Base-by-base conservation (phyloP, 257 asterid species). In the Solanum paucissectum region DNA sequence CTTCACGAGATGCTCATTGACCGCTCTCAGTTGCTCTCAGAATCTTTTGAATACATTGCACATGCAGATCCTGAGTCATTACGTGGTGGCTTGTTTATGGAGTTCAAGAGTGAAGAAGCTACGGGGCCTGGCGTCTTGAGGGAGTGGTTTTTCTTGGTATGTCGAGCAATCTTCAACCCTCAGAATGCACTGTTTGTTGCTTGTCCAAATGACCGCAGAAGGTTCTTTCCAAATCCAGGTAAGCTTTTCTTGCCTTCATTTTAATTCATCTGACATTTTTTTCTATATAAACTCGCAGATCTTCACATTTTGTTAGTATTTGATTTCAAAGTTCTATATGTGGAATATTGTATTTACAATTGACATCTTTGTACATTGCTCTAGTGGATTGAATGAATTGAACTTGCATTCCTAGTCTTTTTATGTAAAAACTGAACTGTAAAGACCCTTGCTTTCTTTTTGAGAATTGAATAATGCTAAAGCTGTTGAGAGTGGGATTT, bases 141-240 rank as follows among this genome's bases (percentile, higher is more conserved):
- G 69, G 99, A 97, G 90, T 97, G 99, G 99, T 96, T 97, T 92
- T 90, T 94, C 91, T 92, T 95, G 94, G 98, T 96, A 71, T 96
- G 97, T 90, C 99, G 94, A 89, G 98, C 94, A 73, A 92, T 96
- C 44, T 97, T 97, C 90, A 94, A 95, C 91, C 98, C 98, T 87
- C 97, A 95, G 89, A 94, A 97, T 90, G 95, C 99, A 34, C 98
- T 97, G 84, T 97, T 94, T 90, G 93, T 94, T 68, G 93, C 99
- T 86, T 97, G 99, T 85, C 97, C 98, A n/a, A 94, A 92, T 87
- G 99, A 97, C 85, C 94, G 95, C 29, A 93, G 99, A 92, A 95
- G 99, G 94, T 97, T 97, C 92, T 95, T 89, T 86, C 99, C 99
- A 34, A 97, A 96, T 95, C 98, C 99, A 91, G 98, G 99, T 94